These are phyloP conservation scores for Iris macrosiphon DNA, from an alignment of 106 monocot species.

Conservation along the genomic window DNA sequence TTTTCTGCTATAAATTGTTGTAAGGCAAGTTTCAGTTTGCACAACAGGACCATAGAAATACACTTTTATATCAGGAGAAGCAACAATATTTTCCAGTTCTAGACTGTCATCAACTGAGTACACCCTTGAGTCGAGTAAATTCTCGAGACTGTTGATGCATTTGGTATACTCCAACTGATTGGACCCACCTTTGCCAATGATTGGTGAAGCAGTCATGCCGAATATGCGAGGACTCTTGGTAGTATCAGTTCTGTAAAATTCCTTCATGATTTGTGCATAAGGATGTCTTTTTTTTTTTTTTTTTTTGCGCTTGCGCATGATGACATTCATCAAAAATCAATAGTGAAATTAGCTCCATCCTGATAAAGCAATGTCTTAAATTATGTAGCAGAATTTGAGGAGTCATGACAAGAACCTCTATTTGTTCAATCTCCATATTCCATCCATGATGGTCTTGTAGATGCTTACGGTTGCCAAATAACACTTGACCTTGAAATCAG, in stretches of 20 bases:
- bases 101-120: constrained; percentile 52
- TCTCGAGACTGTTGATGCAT: constrained; percentile 93
- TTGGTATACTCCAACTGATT: constrained; percentile 57
- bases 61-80: constrained; percentile 72
- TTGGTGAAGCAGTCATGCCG: constrained; percentile 99
- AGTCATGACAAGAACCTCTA: constrained; percentile 97
- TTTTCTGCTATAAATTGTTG: constrained; percentile 23
- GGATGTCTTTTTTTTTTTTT: constrained; percentile 88
- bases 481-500: constrained; percentile 65
- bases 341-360: constrained; percentile 74
- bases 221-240: constrained; percentile 67
- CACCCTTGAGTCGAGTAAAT: constrained; percentile 86
- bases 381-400: constrained; percentile 80
- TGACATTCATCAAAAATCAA: constrained; percentile 97
- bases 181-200: constrained; percentile 88
- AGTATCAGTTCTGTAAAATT: constrained; percentile 53
- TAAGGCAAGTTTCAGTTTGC: constrained; percentile 20
- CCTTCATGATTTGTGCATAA: constrained; percentile 99
- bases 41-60: constrained; percentile 55
- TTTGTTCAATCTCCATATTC: constrained; percentile 58
- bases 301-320: constrained; percentile 90
- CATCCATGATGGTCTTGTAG: constrained; percentile 68
- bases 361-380: constrained; percentile 86
- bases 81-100: constrained; percentile 58
- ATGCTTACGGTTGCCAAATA: constrained; percentile 52